Evolutionary conservation across 176 grass and related monocot genomes (phyloP).

Genomic region (Puya raimondii): DNA sequence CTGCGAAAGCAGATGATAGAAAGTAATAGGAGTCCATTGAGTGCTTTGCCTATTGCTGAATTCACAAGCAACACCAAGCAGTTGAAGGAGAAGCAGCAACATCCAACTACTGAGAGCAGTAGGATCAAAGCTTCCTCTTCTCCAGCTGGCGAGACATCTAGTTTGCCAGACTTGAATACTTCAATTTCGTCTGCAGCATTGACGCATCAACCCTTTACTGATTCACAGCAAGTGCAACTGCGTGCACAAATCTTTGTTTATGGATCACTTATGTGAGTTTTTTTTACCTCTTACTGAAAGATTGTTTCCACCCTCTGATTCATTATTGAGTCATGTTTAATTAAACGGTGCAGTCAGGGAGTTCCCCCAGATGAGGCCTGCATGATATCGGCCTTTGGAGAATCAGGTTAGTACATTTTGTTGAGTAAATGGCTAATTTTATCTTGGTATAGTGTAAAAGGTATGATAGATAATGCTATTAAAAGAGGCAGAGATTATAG

Average conservation of each 20-base stretch:
- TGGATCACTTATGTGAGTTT: slow-evolving; percentile 93
- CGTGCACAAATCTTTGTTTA: slow-evolving; percentile 46
- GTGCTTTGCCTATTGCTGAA: slow-evolving; percentile 21
- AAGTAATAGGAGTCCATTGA: slow-evolving; percentile 34
- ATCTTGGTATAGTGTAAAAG: slow-evolving; percentile 6
- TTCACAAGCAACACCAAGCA: slow-evolving; percentile 23
- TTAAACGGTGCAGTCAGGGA: slow-evolving; percentile 73
- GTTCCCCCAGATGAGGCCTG: slow-evolving; percentile 80
- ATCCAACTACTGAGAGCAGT: slow-evolving; percentile 29
- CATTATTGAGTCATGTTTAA: slow-evolving; percentile 13
- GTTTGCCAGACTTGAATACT: slow-evolving; percentile 41
- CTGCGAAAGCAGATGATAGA: slow-evolving; percentile 25
- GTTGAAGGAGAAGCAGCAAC: slow-evolving; percentile 26
- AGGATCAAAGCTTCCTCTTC: slow-evolving; percentile 35
- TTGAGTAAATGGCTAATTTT: neutral
- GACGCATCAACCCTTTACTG: slow-evolving; percentile 24
- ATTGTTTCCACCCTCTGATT: slow-evolving; percentile 12
- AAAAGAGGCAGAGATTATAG: slow-evolving; percentile 10
- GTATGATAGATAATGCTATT: slow-evolving; percentile 1
- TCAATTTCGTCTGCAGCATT: slow-evolving; percentile 11
- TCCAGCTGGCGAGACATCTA: slow-evolving; percentile 30
- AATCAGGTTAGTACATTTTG: slow-evolving; percentile 52
- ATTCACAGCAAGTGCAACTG: slow-evolving; percentile 36
- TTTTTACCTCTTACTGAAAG: slow-evolving; percentile 14
- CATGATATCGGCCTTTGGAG: slow-evolving; percentile 93